Conservation (phyloP, 768 basidiomycete genomes). For the Hypholoma sublateritium region DNA sequence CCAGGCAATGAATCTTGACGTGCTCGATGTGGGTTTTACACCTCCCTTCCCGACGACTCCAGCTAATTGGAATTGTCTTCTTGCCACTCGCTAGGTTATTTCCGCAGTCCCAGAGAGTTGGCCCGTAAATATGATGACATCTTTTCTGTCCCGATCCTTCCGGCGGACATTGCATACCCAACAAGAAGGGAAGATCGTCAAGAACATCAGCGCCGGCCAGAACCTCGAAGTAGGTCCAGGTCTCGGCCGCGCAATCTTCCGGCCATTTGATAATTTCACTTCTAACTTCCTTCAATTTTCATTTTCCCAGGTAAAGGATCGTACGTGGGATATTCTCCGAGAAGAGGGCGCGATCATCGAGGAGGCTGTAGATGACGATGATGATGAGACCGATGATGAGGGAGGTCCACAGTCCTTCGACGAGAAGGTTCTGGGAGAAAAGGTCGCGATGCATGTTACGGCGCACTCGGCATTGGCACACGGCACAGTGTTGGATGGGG, state of each 20-base stretch:
- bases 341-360: conserved; percentile 71
- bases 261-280: too few relatives aligned
- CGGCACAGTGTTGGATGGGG: background rate
- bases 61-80: background rate
- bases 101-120: conserved; percentile 70
- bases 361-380: conserved; percentile 45
- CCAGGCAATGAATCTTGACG: conserved; percentile 78
- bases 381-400: conserved; percentile 35
- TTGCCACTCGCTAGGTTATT: conserved; percentile 48
- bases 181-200: conserved; percentile 76
- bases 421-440: conserved; percentile 47
- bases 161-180: conserved; percentile 69
- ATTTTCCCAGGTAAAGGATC: conserved; percentile 50
- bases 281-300: background rate
- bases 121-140: conserved; percentile 70
- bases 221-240: conserved; percentile 58
- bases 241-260: background rate
- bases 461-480: conserved; percentile 2
- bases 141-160: conserved; percentile 79
- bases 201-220: conserved; percentile 74
- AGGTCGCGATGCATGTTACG: conserved; percentile 29
- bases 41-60: background rate
- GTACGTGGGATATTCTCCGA: conserved; percentile 53
- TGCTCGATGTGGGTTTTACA: conserved; percentile 60
- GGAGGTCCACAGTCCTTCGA: conserved; percentile 30